Evolutionary conservation across 345 rosid species (phyloP).

Genomic region (Triadica sebifera): DNA sequence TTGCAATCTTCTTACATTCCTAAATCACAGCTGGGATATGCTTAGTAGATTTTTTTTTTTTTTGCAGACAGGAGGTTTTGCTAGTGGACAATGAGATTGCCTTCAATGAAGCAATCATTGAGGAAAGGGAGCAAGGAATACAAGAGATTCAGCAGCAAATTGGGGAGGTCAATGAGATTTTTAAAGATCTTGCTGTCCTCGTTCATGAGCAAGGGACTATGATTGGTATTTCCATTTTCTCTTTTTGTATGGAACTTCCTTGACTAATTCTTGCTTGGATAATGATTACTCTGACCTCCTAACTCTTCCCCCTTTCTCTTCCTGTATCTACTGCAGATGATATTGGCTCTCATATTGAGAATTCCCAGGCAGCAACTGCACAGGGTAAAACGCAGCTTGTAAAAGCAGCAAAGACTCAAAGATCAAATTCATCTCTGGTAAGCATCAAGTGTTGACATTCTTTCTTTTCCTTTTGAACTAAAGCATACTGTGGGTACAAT

Average conservation of each 20-base stretch:
- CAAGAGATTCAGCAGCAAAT: conserved; percentile 93
- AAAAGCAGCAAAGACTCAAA: conserved; percentile 79
- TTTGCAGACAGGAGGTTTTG: conserved; percentile 74
- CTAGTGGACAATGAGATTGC: conserved; percentile 84
- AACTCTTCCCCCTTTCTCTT: background rate
- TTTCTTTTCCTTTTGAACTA: background rate
- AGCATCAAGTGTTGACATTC: background rate
- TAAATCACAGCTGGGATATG: background rate
- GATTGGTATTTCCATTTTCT: conserved; percentile 57
- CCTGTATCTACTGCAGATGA: conserved; percentile 56
- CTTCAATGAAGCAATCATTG: conserved; percentile 86
- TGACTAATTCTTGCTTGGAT: background rate
- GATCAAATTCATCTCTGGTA: conserved; percentile 94
- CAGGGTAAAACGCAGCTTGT: conserved; percentile 75
- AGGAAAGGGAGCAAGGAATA: conserved; percentile 94
- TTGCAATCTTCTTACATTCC: background rate
- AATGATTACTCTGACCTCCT: background rate
- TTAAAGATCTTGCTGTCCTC: conserved; percentile 87
- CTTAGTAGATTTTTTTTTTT: conserved; percentile 16
- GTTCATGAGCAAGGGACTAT: conserved; percentile 95
- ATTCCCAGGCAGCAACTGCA: conserved; percentile 66
- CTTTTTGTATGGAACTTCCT: background rate
- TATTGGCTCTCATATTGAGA: conserved; percentile 68
- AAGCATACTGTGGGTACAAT: background rate
- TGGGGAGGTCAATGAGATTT: conserved; percentile 91